Base-by-base conservation (phyloP, 2,329 filamentous ascomycete species). In the Aureobasidium sp. region DNA sequence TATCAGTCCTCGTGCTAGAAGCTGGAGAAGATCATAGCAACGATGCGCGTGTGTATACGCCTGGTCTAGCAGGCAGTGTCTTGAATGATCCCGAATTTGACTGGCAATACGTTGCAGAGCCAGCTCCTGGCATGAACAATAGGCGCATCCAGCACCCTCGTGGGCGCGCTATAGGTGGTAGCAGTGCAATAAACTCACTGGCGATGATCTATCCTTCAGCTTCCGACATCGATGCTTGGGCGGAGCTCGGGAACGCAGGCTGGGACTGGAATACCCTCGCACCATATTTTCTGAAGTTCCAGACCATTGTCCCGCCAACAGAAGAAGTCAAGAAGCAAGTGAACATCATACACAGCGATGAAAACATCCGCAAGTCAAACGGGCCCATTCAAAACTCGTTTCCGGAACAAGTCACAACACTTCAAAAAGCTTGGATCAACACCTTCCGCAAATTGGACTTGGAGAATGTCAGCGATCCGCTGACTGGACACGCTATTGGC, bases 241-340 rank as follows among this genome's bases (percentile, higher is more conserved):
- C 59, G 5, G 56, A 59, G 12, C 37, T 66, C 3, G 64, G 64
- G 12, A 64, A 64, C 40, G 25, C 37, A 0, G 60, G 60, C 7
- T 80, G 76, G 68, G 70, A 67, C 55, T 77, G 72, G 54, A 60
- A 72, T 3, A 68, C 68, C 4, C 63, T 76, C 14, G 59, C 70
- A 3, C 73, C 72, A 0, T 77, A 70, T 62, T 60, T 59, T 27
- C 55, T 53, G 29, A 61, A 62, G 50, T 61, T 61, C 19, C 61
- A 63, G 41, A 62, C 56, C 1, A 54, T 63, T 16, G 55, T 59
- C 32, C 50, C 41, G 39, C 59, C 55, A 10, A 45, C 21, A 11
- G 32, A 41, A 6, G 21, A 55, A 19, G 35, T 57, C 21, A 37
- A 16, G 12, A 48, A 41, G 30, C 40, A 27, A 22, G 2, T 52